These are phyloP conservation scores for Pochonia chlamydosporia DNA, from an alignment of 2,329 filamentous ascomycete species.

Conservation along the genomic window DNA sequence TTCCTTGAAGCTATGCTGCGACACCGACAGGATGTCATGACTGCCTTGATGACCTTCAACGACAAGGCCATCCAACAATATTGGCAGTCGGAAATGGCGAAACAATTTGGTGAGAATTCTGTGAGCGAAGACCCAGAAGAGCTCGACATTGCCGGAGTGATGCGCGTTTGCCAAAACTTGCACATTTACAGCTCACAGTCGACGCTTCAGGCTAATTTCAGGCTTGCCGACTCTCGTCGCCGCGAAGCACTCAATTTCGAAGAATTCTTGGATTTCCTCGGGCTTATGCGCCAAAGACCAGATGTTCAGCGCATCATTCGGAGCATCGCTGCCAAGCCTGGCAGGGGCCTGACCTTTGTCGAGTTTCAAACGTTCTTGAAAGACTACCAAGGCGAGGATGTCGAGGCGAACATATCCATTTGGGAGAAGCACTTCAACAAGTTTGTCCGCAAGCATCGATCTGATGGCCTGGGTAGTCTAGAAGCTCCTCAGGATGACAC, in stretches of 20 bases:
- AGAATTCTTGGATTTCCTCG: conserved; percentile 81
- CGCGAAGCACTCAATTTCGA: conserved; percentile 66
- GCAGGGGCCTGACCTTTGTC: conserved; percentile 59
- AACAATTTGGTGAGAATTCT: conserved; percentile 50
- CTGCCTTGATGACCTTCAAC: conserved; percentile 78
- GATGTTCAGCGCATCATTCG: conserved; percentile 75
- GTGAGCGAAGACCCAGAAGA: conserved; percentile 56
- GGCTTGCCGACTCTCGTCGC: conserved; percentile 59
- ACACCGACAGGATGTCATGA: conserved; percentile 85
- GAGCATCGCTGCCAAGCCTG: conserved; percentile 49
- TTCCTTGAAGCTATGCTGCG: conserved; percentile 80
- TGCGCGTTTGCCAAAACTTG: conserved; percentile 78
- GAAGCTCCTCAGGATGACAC: conserved; percentile 41
- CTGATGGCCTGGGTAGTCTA: conserved; percentile 36
- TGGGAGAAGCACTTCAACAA: conserved; percentile 72
- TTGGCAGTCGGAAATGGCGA: conserved; percentile 80
- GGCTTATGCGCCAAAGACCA: conserved; percentile 73
- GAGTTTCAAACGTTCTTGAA: conserved; percentile 75
- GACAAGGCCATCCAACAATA: conserved; percentile 76
- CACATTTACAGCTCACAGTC: conserved; percentile 85
- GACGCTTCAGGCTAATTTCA: conserved; percentile 69
- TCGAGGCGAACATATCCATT: conserved; percentile 55
- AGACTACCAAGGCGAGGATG: conserved; percentile 68
- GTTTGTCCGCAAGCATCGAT: conserved; percentile 55
- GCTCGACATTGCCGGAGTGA: conserved; percentile 72